Evolutionary conservation across 805 yeast genomes (phyloP).

Genomic region (Suhomyces sp.): DNA sequence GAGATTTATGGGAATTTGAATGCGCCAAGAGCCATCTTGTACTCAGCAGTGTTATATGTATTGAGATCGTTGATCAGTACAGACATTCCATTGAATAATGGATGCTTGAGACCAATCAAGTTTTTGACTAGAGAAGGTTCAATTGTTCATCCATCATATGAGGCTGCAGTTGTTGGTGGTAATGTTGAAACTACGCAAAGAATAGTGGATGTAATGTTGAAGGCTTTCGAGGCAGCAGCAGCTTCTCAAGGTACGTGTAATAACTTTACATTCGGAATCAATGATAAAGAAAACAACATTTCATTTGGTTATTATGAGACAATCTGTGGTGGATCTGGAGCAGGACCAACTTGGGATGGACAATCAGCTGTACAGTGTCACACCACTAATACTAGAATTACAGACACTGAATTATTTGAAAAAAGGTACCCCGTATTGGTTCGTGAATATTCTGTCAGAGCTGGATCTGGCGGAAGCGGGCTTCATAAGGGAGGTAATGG

Average conservation of each 20-base stretch:
- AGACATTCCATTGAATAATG: slow-evolving; percentile 91
- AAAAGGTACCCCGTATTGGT: slow-evolving; percentile 82
- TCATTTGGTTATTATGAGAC: slow-evolving; percentile 94
- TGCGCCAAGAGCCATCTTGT: slow-evolving; percentile 89
- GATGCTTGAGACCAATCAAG: slow-evolving; percentile 79
- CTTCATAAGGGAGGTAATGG: slow-evolving; percentile 79
- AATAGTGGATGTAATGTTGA: slow-evolving; percentile 82
- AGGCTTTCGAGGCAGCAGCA: slow-evolving; percentile 86
- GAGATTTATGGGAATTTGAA: slow-evolving; percentile 88
- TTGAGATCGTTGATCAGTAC: slow-evolving; percentile 80
- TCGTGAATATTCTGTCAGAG: slow-evolving; percentile 67
- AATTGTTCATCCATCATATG: slow-evolving; percentile 67
- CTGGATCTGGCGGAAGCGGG: slow-evolving; percentile 81
- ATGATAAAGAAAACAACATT: slow-evolving; percentile 50
- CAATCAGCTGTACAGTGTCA: slow-evolving; percentile 89
- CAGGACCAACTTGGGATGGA: slow-evolving; percentile 84
- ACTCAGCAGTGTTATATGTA: slow-evolving; percentile 86
- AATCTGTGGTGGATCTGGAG: slow-evolving; percentile 95
- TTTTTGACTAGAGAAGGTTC: slow-evolving; percentile 45
- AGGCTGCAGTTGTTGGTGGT: slow-evolving; percentile 89
- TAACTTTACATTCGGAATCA: slow-evolving; percentile 87
- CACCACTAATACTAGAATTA: slow-evolving; percentile 91
- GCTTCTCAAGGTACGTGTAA: slow-evolving; percentile 97
- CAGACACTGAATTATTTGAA: slow-evolving; percentile 88
- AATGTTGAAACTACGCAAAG: slow-evolving; percentile 95